Percentiles rank a stretch among this genome's conserved stretches.
These are phyloP conservation scores for Theobroma cacao DNA, from an alignment of 345 rosid species.

Conservation along the genomic window DNA sequence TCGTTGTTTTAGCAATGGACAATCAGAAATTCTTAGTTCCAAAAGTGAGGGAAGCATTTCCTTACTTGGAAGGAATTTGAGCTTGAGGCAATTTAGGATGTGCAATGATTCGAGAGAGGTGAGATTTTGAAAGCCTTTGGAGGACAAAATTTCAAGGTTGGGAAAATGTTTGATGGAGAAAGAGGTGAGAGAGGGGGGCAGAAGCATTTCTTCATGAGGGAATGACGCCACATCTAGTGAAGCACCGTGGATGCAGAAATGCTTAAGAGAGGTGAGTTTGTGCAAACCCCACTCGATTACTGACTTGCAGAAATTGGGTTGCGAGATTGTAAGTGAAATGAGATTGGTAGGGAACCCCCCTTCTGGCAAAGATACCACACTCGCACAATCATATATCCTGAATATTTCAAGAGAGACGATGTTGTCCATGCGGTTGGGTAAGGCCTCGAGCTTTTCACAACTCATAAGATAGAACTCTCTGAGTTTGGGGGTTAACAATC, in stretches of 20 bases:
- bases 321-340: background rate
- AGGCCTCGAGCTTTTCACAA: background rate
- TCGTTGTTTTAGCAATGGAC: background rate
- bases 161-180: background rate
- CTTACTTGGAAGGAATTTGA: background rate
- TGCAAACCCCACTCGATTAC: conserved; percentile 1
- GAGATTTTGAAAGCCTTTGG: background rate
- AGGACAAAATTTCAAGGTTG: background rate
- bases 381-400: background rate
- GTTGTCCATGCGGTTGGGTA: background rate
- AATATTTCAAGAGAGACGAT: background rate
- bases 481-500: too few relatives aligned
- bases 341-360: background rate
- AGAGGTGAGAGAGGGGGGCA: background rate
- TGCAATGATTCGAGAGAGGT: background rate
- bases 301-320: background rate
- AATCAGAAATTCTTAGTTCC: accelerated
- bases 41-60: background rate
- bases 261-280: background rate
- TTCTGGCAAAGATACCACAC: background rate
- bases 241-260: background rate
- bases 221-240: background rate
- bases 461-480: too few relatives aligned
- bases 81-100: background rate
- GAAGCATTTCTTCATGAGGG: background rate